Evolutionary conservation across 169 alveolate genomes (phyloP), one percentile per base, ranked within the genome.

Genomic region (Amoebophrya sp.): DNA sequence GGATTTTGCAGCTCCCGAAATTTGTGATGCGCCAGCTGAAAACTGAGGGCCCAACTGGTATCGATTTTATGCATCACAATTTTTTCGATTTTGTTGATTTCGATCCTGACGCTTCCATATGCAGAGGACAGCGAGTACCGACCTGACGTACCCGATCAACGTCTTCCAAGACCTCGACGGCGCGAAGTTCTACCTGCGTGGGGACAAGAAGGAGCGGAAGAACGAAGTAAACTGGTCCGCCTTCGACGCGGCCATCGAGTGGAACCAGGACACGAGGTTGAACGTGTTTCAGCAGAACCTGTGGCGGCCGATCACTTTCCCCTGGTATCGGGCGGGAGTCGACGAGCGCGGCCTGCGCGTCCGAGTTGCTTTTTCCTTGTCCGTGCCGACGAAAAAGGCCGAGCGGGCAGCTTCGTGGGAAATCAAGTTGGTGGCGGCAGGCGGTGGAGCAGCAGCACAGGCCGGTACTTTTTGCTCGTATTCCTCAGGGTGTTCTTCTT

Each of bases 341-440:
- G 83, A 66, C 83, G 83, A 66, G 83, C 35, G 39, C 29, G 32
- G 29, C 2, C 35, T 66, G 83, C 83, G 83, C 7, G 18, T 25
- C 1, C 1, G 83, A 7, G 32, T 25, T 2, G 83, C 83, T 7
- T 66, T 18, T 3, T 2, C 83, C 35, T 25, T 66, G 7, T 12
- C 35, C 35, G 35, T 66, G 2, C 54, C 54, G 54, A 12, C 54
- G 12, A 12, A 41, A 2, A 66, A 66, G 83, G 32, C 38, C 1
- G 83, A 7, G 83, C 83, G 83, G 39, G 83, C 35, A 66, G 83
- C n/a, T n/a, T n/a, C n/a, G n/a, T n/a, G n/a, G n/a, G n/a, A n/a
- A n/a, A n/a, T n/a, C n/a, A n/a, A n/a, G n/a, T n/a, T n/a, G n/a
- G n/a, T n/a, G n/a, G n/a, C n/a, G n/a, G n/a, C n/a, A n/a, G n/a